phyloP scores from a whole-genome alignment of 164 flowering plant genomes.

The Piper betle region DNA sequence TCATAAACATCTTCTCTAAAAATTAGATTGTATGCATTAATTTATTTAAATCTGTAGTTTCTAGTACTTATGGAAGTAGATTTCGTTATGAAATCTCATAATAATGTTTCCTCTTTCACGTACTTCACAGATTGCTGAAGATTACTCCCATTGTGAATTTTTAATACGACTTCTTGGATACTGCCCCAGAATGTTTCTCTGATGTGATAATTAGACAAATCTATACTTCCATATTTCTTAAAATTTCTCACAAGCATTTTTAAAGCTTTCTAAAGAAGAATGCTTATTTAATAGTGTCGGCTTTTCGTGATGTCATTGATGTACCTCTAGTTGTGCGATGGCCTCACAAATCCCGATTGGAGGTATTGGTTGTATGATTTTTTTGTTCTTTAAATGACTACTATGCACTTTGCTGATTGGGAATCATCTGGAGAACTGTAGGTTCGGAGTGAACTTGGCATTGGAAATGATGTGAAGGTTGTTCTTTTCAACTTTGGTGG shows the following conservation, averaged over 20 bases:
- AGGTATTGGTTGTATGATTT: conserved; percentile 26
- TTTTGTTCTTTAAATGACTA: neutral
- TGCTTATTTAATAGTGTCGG: conserved; percentile 58
- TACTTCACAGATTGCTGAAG: conserved; percentile 78
- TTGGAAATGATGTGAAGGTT: conserved; percentile 67
- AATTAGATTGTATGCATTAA: no score
- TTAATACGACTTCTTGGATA: conserved; percentile 96
- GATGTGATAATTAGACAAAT: neutral
- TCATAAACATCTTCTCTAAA: no score
- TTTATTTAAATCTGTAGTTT: no score
- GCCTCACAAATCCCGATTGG: conserved; percentile 61
- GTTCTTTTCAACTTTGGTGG: conserved; percentile 95
- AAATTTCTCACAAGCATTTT: neutral
- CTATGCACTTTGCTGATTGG: neutral
- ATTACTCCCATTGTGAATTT: conserved; percentile 90
- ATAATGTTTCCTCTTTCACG: no score
- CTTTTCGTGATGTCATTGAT: conserved; percentile 91
- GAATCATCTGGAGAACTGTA: conserved; percentile 7
- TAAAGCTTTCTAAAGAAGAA: neutral
- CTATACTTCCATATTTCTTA: no score
- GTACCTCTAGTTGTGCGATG: conserved; percentile 93
- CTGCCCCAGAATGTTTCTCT: conserved; percentile 71
- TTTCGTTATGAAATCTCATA: no score
- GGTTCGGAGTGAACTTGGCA: conserved; percentile 80
- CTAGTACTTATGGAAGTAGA: no score